Evolutionary conservation across 2,329 filamentous ascomycete genomes (phyloP).

Genomic region (Didymella pinodella): DNA sequence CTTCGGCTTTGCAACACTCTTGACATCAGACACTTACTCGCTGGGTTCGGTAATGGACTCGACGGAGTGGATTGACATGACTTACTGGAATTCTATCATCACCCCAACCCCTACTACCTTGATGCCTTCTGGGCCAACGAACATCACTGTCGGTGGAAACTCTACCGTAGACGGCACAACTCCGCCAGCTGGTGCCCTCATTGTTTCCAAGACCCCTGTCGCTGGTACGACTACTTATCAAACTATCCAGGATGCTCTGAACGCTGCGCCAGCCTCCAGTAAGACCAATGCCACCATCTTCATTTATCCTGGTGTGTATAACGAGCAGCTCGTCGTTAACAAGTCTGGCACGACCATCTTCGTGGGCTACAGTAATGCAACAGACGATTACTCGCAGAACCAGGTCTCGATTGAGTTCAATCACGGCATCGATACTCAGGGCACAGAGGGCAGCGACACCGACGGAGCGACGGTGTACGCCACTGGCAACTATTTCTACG

Average conservation of each 20-base stretch:
- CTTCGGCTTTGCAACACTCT: conserved; percentile 46
- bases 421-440: conserved; percentile 51
- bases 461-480: conserved; percentile 53
- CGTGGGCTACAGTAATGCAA: conserved; percentile 49
- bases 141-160: conserved; percentile 34
- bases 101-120: conserved; percentile 41
- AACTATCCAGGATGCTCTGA: conserved; percentile 50
- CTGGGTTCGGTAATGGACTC: conserved; percentile 48
- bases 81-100: conserved; percentile 50
- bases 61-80: conserved; percentile 52
- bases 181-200: conserved; percentile 48
- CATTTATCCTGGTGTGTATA: conserved; percentile 53
- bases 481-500: conserved; percentile 53
- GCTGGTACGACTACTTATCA: conserved; percentile 46
- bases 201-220: conserved; percentile 52
- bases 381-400: conserved; percentile 50
- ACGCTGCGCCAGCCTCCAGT: conserved; percentile 47
- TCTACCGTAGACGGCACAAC: conserved; percentile 44
- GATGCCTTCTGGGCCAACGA: conserved; percentile 27
- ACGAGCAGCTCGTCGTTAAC: conserved; percentile 52
- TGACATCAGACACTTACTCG: conserved; percentile 49
- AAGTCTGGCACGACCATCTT: conserved; percentile 53
- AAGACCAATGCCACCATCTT: conserved; percentile 51
- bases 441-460: conserved; percentile 44
- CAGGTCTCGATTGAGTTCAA: conserved; percentile 49